phyloP scores from a whole-genome alignment of 495 filamentous ascomycete species.

The Penicillium ochrochloron region DNA sequence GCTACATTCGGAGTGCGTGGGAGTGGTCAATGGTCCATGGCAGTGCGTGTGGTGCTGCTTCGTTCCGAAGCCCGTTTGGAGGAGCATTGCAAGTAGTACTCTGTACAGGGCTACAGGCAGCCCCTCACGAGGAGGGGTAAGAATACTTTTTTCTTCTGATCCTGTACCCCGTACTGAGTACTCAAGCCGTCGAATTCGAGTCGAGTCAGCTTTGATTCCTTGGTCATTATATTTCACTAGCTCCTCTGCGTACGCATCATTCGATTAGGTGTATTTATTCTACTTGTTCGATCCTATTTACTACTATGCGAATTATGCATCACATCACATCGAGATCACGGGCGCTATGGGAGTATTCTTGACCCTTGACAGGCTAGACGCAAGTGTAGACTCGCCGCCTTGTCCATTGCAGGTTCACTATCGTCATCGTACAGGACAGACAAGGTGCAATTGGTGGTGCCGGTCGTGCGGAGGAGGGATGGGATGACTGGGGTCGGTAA shows the following conservation, averaged over 20 bases:
- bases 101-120: too few relatives aligned
- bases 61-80: constrained; percentile 1
- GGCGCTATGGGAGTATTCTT: neutral
- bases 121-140: constrained; percentile 3
- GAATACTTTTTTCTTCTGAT: too few relatives aligned
- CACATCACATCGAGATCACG: neutral
- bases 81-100: neutral
- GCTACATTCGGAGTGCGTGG: neutral
- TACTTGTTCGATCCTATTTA: neutral
- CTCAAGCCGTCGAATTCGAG: neutral
- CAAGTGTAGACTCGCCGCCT: neutral
- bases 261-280: neutral
- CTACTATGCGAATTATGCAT: neutral
- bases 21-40: constrained; percentile 7
- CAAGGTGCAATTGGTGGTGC: neutral
- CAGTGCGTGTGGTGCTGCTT: neutral
- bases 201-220: neutral
- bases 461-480: neutral
- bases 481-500: neutral
- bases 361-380: neutral
- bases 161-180: neutral
- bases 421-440: constrained; percentile 1
- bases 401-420: neutral
- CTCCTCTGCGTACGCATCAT: neutral
- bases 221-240: neutral